Base-by-base conservation (phyloP, 805 yeast genomes). In the Ogataea pilisensis region DNA sequence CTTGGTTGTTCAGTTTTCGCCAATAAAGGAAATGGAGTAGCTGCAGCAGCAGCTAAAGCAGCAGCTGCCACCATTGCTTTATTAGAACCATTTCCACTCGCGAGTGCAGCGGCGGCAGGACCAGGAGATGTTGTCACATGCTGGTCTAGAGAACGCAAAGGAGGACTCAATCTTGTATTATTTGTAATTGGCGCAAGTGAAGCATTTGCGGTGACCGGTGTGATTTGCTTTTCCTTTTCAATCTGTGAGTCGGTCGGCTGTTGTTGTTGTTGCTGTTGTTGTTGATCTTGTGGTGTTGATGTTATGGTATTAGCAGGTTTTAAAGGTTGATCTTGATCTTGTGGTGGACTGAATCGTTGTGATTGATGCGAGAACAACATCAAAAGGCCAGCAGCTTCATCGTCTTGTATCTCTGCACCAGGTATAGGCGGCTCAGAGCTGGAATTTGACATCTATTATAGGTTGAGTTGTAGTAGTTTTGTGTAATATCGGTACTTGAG, bases 41-140 rank as follows among this genome's bases (percentile, higher is more conserved):
- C 85, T 2, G 90, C 90, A 0, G 91, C 93, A 0, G 85, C 87
- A 3, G 89, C 88, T 37, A 85, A 65, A 0, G 91, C 91, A 8
- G 90, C 91, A 1, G 93, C 93, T 0, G 91, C 93, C 8, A 84
- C 82, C 51, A 73, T 70, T 0, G 85, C 87, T 51, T 79, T 75
- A 39, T 61, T 61, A 8, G 58, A 54, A n/a, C 57, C 53, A 29
- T 45, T 47, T 5, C 55, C 59, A 25, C 58, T 56, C 1, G 62
- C 65, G 34, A 63, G 43, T 3, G 65, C 68, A 13, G 68, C 68
- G 8, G 66, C 62, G 2, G 64, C 68, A 21, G 66, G 66, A 8
- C 69, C 69, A 5, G 69, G 69, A 8, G 67, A 62, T 17, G 60
- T 57, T 16, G 60, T 53, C 24, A 57, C 48, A 26, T 50, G 38